Evolutionary conservation across 2,329 filamentous ascomycete genomes (phyloP).

Genomic region (Ceratocystis harringtonii): DNA sequence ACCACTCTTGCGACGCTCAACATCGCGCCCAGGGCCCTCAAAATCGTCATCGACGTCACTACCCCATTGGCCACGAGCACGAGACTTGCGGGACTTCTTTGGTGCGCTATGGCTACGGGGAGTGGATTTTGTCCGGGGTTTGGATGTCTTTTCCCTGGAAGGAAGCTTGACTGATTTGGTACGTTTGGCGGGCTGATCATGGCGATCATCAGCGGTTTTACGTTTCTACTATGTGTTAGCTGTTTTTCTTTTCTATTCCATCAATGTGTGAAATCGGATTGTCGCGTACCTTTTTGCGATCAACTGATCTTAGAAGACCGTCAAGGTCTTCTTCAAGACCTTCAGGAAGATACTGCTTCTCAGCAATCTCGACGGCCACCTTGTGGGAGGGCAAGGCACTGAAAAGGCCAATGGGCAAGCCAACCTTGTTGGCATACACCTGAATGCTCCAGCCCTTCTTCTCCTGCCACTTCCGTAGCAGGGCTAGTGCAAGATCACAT

Average conservation of each 20-base stretch:
- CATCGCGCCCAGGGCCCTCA: slow-evolving; percentile 10
- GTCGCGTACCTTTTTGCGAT: slow-evolving; percentile 52
- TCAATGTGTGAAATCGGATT: background rate
- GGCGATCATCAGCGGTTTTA: slow-evolving; percentile 37
- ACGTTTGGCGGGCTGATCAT: slow-evolving; percentile 30
- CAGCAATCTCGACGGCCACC: slow-evolving; percentile 68
- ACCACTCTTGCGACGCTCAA: slow-evolving; percentile 42
- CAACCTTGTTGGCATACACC: slow-evolving; percentile 65
- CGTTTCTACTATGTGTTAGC: slow-evolving; percentile 34
- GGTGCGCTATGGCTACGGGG: background rate
- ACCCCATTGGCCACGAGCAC: slow-evolving; percentile 13
- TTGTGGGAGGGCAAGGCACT: slow-evolving; percentile 58
- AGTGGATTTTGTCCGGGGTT: slow-evolving; percentile 21
- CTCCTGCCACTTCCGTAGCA: slow-evolving; percentile 76
- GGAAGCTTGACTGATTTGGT: slow-evolving; percentile 20
- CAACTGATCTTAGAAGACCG: slow-evolving; percentile 44
- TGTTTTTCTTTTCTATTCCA: background rate
- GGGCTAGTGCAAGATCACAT: slow-evolving; percentile 69
- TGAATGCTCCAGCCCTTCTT: slow-evolving; percentile 74
- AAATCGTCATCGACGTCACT: slow-evolving; percentile 13
- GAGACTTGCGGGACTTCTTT: slow-evolving; percentile 14
- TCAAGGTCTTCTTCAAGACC: slow-evolving; percentile 64
- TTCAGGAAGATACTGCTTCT: slow-evolving; percentile 70
- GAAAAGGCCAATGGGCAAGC: slow-evolving; percentile 68
- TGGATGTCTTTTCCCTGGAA: slow-evolving; percentile 21